Base-by-base conservation (phyloP, 768 basidiomycete genomes). In the Coprinopsis sp. region DNA sequence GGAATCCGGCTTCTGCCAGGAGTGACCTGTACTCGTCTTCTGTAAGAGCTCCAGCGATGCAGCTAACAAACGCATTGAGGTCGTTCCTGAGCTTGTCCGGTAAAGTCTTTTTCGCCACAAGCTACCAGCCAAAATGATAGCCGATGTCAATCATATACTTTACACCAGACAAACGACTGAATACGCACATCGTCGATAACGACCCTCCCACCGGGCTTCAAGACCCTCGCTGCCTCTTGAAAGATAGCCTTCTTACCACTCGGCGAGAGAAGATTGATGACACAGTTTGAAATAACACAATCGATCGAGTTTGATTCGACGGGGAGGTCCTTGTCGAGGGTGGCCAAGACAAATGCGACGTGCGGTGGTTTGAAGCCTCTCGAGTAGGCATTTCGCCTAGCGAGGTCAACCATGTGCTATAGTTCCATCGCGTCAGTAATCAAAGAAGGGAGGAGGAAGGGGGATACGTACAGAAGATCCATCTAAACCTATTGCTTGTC, bases 141-240 rank as follows among this genome's bases (percentile, higher is more conserved):
- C 42, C 38, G 37, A 37, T 18, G 33, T 18, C 14, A 22, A 2
- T 16, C 16, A 34, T n/a, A 18, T 11, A 24, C 19, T 23, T 16
- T 0, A 10, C 13, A 23, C 21, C 6, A 12, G 21, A n/a, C 16
- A n/a, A n/a, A n/a, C n/a, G n/a, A 5, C 18, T 7, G 40, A 4
- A 21, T 1, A 48, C 71, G 13, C 50, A 82, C 78, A 52, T 81
- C 80, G 39, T 71, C 66, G 7, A 81, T 53, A 1, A 68, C 69
- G 21, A 81, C 53, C n/a, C 78, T 66, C 6, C 81, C 80, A 41
- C 78, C 78, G 8, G 76, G 72, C 56, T 75, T 81, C 37, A 83
- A 62, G 2, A 81, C 64, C 10, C 81, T 64, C 39, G 68, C 57
- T 0, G 67, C 62, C 48, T 83, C 80, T 33, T 69, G 67, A 37